phyloP scores from a whole-genome alignment of 1,284 basidiomycete species.

The Tilletiopsis washingtonensis region DNA sequence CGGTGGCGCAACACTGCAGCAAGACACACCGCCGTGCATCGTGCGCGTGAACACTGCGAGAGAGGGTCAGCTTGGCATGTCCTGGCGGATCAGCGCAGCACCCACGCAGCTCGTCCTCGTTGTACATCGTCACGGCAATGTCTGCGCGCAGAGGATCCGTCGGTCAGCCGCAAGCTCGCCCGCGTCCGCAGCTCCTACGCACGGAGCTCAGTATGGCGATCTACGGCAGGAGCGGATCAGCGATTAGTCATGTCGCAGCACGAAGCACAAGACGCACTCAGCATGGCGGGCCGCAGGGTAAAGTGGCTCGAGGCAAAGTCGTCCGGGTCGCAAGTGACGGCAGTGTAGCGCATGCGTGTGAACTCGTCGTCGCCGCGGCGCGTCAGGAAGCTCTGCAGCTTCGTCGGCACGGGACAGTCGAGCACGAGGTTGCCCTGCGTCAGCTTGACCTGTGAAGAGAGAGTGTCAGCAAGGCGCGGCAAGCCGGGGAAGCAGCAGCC shows the following conservation, averaged over 20 bases:
- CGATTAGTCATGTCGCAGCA: too few species aligned
- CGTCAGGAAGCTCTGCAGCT: slow-evolving; percentile 59
- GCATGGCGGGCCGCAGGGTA: slow-evolving; percentile 74
- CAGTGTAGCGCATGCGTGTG: slow-evolving; percentile 57
- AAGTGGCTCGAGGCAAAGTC: slow-evolving; percentile 77
- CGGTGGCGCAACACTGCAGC: too few species aligned
- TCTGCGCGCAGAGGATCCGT: too few species aligned
- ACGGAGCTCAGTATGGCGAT: slow-evolving; percentile 79
- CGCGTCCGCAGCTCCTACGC: too few species aligned
- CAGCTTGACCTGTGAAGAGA: slow-evolving; percentile 34
- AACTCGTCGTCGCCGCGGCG: slow-evolving; percentile 75
- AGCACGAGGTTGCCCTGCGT: slow-evolving; percentile 48
- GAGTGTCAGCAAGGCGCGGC: background rate
- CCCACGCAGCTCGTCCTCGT: slow-evolving; percentile 73
- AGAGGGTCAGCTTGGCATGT: background rate
- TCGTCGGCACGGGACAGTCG: slow-evolving; percentile 46
- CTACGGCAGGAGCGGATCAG: too few species aligned
- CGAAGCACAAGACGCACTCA: too few species aligned
- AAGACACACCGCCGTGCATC: slow-evolving; percentile 84
- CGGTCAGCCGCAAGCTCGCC: too few species aligned
- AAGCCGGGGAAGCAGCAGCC: background rate
- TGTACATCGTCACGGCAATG: slow-evolving; percentile 71
- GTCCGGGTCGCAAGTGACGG: slow-evolving; percentile 58
- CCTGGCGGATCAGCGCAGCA: background rate
- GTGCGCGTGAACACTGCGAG: slow-evolving; percentile 72